Evolutionary conservation across 169 alveolate genomes (phyloP).

Genomic region (Plasmodium berghei): DNA sequence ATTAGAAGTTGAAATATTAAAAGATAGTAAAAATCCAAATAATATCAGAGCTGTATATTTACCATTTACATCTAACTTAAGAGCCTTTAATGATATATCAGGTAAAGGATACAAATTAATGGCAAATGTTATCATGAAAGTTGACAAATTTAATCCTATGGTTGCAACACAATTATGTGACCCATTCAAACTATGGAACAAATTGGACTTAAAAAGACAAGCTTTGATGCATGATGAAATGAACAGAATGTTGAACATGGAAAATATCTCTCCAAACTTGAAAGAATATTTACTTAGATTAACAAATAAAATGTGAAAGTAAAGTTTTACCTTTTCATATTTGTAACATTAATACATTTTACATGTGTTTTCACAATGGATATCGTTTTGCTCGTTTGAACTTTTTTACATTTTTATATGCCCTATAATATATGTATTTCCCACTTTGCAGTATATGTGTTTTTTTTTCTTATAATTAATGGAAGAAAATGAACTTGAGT

Average conservation of each 20-base stretch:
- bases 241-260: conserved; percentile 77
- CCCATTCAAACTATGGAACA: conserved; percentile 82
- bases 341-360: background rate
- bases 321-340: background rate
- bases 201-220: conserved; percentile 79
- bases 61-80: conserved; percentile 85
- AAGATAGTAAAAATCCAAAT: conserved; percentile 85
- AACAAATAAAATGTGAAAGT: conserved; percentile 47
- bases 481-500: no score
- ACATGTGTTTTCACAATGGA: background rate
- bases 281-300: conserved; percentile 81
- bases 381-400: no score
- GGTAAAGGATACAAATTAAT: conserved; percentile 89
- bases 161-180: conserved; percentile 84
- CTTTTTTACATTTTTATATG: no score
- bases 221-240: conserved; percentile 80
- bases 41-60: conserved; percentile 84
- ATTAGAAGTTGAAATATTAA: conserved; percentile 77
- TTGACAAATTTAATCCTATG: conserved; percentile 86
- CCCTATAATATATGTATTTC: no score
- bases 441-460: no score
- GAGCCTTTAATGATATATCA: conserved; percentile 81
- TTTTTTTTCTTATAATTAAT: no score
- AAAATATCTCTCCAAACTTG: conserved; percentile 81
- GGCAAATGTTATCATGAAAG: conserved; percentile 85